These are phyloP conservation scores for Babesia ovata DNA, from an alignment of 169 alveolate species.

Conservation along the genomic window DNA sequence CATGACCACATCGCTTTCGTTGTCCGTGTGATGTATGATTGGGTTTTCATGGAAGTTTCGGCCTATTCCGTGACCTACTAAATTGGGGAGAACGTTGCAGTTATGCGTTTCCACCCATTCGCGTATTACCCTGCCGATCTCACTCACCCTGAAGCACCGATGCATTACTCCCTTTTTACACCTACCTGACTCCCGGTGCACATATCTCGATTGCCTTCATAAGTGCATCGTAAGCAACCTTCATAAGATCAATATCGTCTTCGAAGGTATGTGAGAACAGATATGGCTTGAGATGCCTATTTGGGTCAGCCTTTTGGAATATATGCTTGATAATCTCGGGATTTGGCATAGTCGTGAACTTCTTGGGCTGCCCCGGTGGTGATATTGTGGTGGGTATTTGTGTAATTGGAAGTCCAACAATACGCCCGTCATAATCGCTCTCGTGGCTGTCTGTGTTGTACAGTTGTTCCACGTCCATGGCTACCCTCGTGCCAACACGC, in stretches of 20 bases:
- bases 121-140: constrained; percentile 43
- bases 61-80: constrained; percentile 79
- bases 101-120: constrained; percentile 33
- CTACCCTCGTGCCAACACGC: constrained; percentile 13
- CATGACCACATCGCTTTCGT: constrained; percentile 72
- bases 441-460: constrained; percentile 1
- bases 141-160: constrained; percentile 26
- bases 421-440: constrained; percentile 36
- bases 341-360: constrained; percentile 25
- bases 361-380: constrained; percentile 9
- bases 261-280: constrained; percentile 58
- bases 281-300: constrained; percentile 50
- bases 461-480: constrained; percentile 19
- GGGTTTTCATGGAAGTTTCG: constrained; percentile 78
- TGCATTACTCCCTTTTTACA: constrained; percentile 22
- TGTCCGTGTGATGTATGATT: constrained; percentile 54
- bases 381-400: constrained; percentile 22
- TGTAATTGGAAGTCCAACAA: constrained; percentile 36
- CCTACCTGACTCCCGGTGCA: constrained; percentile 68
- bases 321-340: constrained; percentile 33
- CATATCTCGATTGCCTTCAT: constrained; percentile 69
- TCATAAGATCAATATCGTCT: constrained; percentile 67
- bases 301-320: constrained; percentile 30
- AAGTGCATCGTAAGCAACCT: constrained; percentile 72
- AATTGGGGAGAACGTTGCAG: constrained; percentile 63